A percentile compares a stretch with the other conserved stretches of the same genome.
phyloP scores from a whole-genome alignment of 2,329 filamentous ascomycete species.

The Ascochyta rabiei region DNA sequence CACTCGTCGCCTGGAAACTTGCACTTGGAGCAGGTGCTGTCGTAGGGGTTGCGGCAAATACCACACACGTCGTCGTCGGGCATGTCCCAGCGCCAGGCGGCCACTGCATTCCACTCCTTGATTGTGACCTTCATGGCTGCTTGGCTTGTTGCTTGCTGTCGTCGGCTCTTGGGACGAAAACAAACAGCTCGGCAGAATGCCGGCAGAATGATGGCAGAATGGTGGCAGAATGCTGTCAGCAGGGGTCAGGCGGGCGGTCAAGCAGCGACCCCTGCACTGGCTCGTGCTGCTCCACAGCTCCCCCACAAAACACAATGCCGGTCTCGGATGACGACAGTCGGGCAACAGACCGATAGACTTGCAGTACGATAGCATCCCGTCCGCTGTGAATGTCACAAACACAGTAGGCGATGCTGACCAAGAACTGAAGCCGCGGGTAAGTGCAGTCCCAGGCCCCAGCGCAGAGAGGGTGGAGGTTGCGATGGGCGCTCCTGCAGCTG shows the following conservation, averaged over 20 bases:
- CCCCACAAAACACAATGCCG: slow-evolving; percentile 16
- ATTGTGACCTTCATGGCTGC: slow-evolving; percentile 89
- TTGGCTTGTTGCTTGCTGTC: slow-evolving; percentile 13
- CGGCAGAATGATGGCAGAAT: slow-evolving; percentile 19
- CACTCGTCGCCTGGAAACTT: slow-evolving; percentile 98
- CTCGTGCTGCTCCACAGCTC: slow-evolving; percentile 10
- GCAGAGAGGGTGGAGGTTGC: neutral
- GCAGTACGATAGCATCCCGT: neutral
- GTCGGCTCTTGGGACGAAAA: slow-evolving; percentile 21
- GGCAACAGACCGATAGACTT: slow-evolving; percentile 6
- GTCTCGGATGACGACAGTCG: slow-evolving; percentile 13
- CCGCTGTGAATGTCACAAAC: neutral
- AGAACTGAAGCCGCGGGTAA: slow-evolving; percentile 3
- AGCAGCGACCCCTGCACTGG: slow-evolving; percentile 8
- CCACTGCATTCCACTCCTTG: slow-evolving; percentile 90
- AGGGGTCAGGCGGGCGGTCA: slow-evolving; percentile 15
- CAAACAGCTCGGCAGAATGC: slow-evolving; percentile 30
- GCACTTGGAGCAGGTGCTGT: slow-evolving; percentile 96
- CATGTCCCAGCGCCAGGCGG: slow-evolving; percentile 97
- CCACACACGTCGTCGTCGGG: slow-evolving; percentile 97
- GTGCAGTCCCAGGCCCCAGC: slow-evolving; percentile 5
- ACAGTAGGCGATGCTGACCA: neutral
- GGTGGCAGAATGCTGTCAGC: neutral
- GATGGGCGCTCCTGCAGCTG: slow-evolving; percentile 9
- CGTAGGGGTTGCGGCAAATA: slow-evolving; percentile 97